Conservation (phyloP, 2,329 filamentous ascomycete genomes). For the Didymella glomerata region DNA sequence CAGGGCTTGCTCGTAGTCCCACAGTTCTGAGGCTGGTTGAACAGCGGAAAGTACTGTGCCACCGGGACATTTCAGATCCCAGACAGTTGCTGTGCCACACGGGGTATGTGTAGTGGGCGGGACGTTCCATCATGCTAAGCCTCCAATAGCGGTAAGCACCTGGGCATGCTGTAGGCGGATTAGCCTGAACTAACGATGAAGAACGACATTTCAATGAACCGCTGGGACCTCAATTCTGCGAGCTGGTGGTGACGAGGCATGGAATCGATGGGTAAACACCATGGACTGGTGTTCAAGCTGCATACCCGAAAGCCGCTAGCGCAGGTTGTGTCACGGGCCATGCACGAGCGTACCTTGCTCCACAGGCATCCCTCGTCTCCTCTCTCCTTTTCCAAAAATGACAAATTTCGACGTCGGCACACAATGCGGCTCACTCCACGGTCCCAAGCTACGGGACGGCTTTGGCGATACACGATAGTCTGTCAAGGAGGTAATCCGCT, state of each 20-base stretch:
- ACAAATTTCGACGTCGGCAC: neutral
- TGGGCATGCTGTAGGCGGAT: too few species aligned
- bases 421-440: neutral
- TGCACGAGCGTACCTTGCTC: neutral
- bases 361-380: neutral
- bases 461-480: neutral
- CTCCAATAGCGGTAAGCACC: neutral
- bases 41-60: neutral
- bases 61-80: neutral
- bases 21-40: neutral
- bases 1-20: neutral
- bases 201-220: neutral
- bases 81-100: neutral
- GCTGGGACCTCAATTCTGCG: neutral
- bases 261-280: neutral
- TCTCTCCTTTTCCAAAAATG: neutral
- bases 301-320: neutral
- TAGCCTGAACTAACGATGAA: neutral
- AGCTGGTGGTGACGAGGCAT: neutral
- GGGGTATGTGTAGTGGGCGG: neutral
- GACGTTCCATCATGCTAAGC: neutral
- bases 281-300: neutral
- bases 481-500: neutral
- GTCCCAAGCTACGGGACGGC: neutral
- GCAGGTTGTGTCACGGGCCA: neutral